Percentiles rank a stretch among this genome's conserved stretches.
These are phyloP conservation scores for Rhodotorula toruloides DNA, from an alignment of 768 basidiomycete genomes.

Conservation along the genomic window DNA sequence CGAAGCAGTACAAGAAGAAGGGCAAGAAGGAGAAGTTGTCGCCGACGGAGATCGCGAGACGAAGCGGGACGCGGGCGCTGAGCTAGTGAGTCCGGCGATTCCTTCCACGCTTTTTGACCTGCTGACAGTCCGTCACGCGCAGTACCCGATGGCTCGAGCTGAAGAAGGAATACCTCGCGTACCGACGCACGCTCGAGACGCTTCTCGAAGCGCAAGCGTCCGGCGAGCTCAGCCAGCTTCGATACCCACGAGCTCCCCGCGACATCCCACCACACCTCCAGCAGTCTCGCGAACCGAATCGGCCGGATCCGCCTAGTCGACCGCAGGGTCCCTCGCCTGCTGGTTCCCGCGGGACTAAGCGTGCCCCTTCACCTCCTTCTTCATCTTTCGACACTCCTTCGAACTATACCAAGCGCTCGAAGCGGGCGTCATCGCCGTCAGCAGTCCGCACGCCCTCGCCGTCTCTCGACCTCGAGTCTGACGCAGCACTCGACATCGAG, in stretches of 20 bases:
- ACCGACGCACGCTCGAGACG: slow-evolving; percentile 24
- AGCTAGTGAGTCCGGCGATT: slow-evolving; percentile 28
- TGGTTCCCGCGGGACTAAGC: too few relatives aligned
- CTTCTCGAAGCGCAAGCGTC: slow-evolving; percentile 9
- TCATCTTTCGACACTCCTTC: too few relatives aligned
- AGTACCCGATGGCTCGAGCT: slow-evolving; percentile 32
- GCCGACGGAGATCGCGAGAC: neutral
- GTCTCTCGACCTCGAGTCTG: slow-evolving; percentile 7
- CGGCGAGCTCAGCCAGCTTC: slow-evolving; percentile 11
- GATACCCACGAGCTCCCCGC: neutral
- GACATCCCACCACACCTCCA: slow-evolving; percentile 20
- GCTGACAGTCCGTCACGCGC: neutral
- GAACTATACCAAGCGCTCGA: slow-evolving; percentile 5
- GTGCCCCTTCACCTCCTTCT: neutral
- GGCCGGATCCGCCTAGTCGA: too few relatives aligned
- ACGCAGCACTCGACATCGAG: slow-evolving; percentile 2
- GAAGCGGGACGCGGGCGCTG: slow-evolving; percentile 21
- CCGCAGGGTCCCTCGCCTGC: too few relatives aligned
- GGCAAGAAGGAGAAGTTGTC: neutral
- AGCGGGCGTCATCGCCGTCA: slow-evolving; percentile 7
- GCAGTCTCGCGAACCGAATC: neutral
- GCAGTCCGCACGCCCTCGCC: slow-evolving; percentile 15
- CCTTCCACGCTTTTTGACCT: too few relatives aligned
- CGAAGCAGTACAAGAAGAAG: slow-evolving; percentile 2
- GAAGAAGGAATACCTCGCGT: slow-evolving; percentile 38